Evolutionary conservation across 345 rosid species (phyloP), one percentile per base, ranked within the genome.

Genomic region (Boechera retrofracta): DNA sequence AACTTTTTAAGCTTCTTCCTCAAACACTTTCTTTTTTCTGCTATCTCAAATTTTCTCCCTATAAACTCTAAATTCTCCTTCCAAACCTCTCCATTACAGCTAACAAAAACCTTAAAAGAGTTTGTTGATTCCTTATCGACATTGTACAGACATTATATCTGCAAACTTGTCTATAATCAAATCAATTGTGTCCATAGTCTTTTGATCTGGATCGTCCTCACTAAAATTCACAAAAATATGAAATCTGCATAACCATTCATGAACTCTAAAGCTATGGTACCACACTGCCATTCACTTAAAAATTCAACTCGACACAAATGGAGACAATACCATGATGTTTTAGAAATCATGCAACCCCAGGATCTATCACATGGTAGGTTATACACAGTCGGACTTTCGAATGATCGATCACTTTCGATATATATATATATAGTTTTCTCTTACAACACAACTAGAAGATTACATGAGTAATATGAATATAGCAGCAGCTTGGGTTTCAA

Each of bases 131-230:
- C 21, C 21, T 21, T 21, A 21, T 21, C 21, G 21, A 21, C 21
- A 21, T 58, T 78, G 74, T 72, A 72, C 58, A 72, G 73, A 78
- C 77, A 67, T 73, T 67, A 11, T 21, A 48, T 72, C 56, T 38
- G 47, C 0, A 47, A 54, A 24, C 57, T 18, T 64, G 11, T 57
- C 61, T 28, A 6, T 41, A 38, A 47, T 44, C 72, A 54, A n/a
- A 36, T 35, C 72, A 54, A 24, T 57, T 9, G 8, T 56, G 63
- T 65, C 18, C 24, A 64, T 35, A 63, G 32, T 41, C 39, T 38
- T 28, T 0, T 39, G 29, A 18, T 41, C 60, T 9, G 7, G 69
- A 41, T 15, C 2, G 4, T 49, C 16, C 11, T 59, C 16, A 52
- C 33, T 24, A 11, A 51, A 44, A 16, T 36, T 54, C 12, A 55